A percentile compares a stretch with the other conserved stretches of the same genome.
Conservation (phyloP, 2,329 filamentous ascomycete species). For the Pezicula neosporulosa region DNA sequence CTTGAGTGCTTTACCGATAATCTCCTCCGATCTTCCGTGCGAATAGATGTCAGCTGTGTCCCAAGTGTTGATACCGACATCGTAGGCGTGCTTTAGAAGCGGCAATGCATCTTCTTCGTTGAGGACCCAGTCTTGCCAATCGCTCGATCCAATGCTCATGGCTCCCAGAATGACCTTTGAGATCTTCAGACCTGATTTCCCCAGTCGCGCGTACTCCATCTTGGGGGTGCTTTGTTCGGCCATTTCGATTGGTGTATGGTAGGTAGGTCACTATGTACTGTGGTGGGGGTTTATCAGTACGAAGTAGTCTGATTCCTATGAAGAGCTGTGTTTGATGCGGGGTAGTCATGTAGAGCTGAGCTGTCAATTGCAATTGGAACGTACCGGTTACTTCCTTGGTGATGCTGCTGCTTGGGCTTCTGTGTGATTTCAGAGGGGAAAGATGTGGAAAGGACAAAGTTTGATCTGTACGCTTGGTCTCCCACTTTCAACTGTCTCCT, state of each 20-base stretch:
- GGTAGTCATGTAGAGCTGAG: too few relatives aligned
- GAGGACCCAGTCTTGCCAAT: slow-evolving; percentile 45
- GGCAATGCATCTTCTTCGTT: slow-evolving; percentile 44
- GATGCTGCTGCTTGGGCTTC: too few relatives aligned
- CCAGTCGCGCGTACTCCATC: slow-evolving; percentile 28
- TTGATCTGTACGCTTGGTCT: too few relatives aligned
- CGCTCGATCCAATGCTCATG: slow-evolving; percentile 43
- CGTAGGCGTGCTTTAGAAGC: slow-evolving; percentile 44
- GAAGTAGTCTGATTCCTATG: not conserved
- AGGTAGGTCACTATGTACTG: not conserved
- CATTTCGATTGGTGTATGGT: not conserved
- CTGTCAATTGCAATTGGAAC: too few relatives aligned
- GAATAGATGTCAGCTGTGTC: slow-evolving; percentile 46
- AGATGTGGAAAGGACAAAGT: too few relatives aligned
- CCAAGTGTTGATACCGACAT: slow-evolving; percentile 50
- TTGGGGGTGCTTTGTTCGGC: not conserved
- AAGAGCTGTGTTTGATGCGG: not conserved
- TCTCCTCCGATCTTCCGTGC: slow-evolving; percentile 53
- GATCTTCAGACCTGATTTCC: slow-evolving; percentile 48
- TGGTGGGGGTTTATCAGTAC: not conserved
- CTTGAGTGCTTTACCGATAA: slow-evolving; percentile 63
- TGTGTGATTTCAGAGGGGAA: too few relatives aligned
- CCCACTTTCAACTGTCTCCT: too few relatives aligned
- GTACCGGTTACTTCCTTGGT: too few relatives aligned
- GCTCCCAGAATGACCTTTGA: slow-evolving; percentile 47